These are phyloP conservation scores for Fusarium clavum DNA, from an alignment of 2,329 filamentous ascomycete genomes.

Conservation along the genomic window DNA sequence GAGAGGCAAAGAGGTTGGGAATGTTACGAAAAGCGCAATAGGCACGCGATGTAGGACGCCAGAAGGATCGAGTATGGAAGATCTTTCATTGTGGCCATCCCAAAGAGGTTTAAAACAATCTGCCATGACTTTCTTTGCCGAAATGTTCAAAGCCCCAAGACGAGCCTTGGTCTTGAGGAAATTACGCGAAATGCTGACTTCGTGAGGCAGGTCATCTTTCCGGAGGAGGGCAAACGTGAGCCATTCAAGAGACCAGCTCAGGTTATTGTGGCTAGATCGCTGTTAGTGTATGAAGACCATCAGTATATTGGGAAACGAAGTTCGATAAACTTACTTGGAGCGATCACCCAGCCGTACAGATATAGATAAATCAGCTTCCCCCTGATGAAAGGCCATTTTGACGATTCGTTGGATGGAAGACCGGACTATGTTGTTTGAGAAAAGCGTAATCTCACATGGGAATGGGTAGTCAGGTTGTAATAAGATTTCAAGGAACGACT, in stretches of 20 bases:
- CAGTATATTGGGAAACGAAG: neutral
- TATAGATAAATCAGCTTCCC: neutral
- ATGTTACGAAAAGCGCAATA: neutral
- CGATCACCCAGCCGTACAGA: neutral
- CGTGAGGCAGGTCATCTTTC: neutral
- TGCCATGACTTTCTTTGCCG: neutral
- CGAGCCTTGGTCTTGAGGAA: neutral
- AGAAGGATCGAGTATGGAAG: neutral
- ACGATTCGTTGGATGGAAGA: neutral
- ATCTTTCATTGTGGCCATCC: neutral
- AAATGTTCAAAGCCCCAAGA: rapidly evolving
- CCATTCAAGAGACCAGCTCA: neutral
- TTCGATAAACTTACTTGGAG: neutral
- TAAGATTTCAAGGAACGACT: neutral
- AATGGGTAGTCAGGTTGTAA: neutral
- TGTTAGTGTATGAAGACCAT: neutral
- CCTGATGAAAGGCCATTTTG: neutral
- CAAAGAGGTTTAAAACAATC: neutral
- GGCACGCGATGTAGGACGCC: neutral
- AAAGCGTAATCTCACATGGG: neutral
- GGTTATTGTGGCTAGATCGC: neutral
- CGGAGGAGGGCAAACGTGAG: neutral
- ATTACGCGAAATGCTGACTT: neutral
- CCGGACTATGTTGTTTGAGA: neutral
- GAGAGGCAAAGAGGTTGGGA: neutral